A percentile compares a stretch with the other conserved stretches of the same genome.
phyloP scores from a whole-genome alignment of 2,329 filamentous ascomycete genomes.

The Alternaria angustiovoidea region DNA sequence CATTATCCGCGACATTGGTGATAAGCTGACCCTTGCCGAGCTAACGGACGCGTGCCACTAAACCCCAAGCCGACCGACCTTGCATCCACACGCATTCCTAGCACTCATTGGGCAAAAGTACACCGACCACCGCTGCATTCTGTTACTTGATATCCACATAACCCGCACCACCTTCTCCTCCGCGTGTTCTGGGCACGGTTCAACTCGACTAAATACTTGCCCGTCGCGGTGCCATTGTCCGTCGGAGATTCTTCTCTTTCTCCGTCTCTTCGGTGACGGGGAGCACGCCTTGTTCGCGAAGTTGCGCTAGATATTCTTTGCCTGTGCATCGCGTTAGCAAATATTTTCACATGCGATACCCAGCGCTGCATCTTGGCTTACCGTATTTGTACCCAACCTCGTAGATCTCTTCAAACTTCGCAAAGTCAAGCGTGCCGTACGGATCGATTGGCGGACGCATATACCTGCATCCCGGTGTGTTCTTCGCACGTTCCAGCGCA shows the following conservation, averaged over 20 bases:
- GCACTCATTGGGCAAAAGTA: slow-evolving; percentile 29
- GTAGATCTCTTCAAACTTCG: slow-evolving; percentile 97
- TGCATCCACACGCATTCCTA: slow-evolving; percentile 23
- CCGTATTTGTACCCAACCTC: slow-evolving; percentile 84
- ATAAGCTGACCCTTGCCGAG: slow-evolving; percentile 20
- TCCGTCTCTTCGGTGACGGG: slow-evolving; percentile 62
- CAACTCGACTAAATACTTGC: slow-evolving; percentile 17
- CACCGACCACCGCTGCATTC: slow-evolving; percentile 18
- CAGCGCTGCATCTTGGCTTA: slow-evolving; percentile 7
- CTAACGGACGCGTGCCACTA: slow-evolving; percentile 20
- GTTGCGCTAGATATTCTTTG: slow-evolving; percentile 76
- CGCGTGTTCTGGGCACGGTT: slow-evolving; percentile 10
- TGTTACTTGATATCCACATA: slow-evolving; percentile 28
- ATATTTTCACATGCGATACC: not conserved
- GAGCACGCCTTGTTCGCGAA: slow-evolving; percentile 81
- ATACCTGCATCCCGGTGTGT: slow-evolving; percentile 88
- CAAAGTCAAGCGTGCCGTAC: slow-evolving; percentile 95
- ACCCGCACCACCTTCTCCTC: slow-evolving; percentile 13
- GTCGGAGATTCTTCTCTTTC: slow-evolving; percentile 59
- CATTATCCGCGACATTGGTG: slow-evolving; percentile 22
- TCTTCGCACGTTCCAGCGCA: slow-evolving; percentile 91
- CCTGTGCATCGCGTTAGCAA: slow-evolving; percentile 44
- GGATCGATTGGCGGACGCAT: slow-evolving; percentile 94
- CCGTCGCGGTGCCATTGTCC: slow-evolving; percentile 61
- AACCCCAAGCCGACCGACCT: slow-evolving; percentile 20